phyloP scores from a whole-genome alignment of 2,329 filamentous ascomycete species.

The Cladosporium phlei region DNA sequence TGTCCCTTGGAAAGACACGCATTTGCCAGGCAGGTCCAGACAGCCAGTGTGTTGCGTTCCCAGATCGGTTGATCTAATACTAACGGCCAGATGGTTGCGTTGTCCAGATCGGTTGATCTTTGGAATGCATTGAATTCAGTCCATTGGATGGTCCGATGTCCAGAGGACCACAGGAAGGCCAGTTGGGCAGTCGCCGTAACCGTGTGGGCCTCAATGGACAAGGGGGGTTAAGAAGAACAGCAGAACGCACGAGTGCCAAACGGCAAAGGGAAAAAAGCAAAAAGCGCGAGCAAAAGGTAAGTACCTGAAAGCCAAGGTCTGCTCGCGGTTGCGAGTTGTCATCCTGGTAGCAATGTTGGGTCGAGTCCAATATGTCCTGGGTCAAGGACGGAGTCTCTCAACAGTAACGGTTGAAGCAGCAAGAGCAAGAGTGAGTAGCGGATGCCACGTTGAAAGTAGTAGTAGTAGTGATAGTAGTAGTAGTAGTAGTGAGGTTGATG shows the following conservation, averaged over 20 bases:
- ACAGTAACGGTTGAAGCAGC: conserved; percentile 15
- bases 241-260: neutral
- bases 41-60: too few relatives aligned
- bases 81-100: too few relatives aligned
- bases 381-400: neutral
- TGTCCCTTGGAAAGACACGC: conserved; percentile 18
- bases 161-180: too few relatives aligned
- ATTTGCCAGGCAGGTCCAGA: conserved; percentile 5
- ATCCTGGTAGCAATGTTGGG: conserved; percentile 28
- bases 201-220: too few relatives aligned
- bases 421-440: conserved; percentile 4
- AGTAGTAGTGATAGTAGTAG: too few relatives aligned
- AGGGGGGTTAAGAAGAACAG: too few relatives aligned
- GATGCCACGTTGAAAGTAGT: conserved; percentile 3
- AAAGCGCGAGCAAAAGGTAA: conserved; percentile 23
- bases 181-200: too few relatives aligned
- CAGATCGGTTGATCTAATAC: neutral
- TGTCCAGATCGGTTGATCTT: too few relatives aligned
- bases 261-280: conserved; percentile 15
- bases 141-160: too few relatives aligned
- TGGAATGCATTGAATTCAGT: too few relatives aligned
- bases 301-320: conserved; percentile 35
- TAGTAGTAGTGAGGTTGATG: too few relatives aligned
- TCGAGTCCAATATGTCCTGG: conserved; percentile 7
- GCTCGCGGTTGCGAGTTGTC: conserved; percentile 35